phyloP scores from a whole-genome alignment of 805 yeast genomes.

The Teunomyces funiuensis region DNA sequence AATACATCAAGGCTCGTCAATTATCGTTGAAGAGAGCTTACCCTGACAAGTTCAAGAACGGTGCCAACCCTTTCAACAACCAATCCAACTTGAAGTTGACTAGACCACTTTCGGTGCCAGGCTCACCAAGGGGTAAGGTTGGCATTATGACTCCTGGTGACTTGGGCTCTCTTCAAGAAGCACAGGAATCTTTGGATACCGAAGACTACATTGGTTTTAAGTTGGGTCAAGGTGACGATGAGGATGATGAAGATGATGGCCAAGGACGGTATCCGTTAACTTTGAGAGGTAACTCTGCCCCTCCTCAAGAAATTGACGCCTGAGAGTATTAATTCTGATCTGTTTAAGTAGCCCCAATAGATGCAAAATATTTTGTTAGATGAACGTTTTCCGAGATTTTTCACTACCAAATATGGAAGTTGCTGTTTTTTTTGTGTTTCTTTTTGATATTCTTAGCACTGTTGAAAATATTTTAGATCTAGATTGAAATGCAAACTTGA shows the following conservation, averaged over 20 bases:
- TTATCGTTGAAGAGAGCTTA: slow-evolving; percentile 90
- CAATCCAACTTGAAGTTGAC: slow-evolving; percentile 66
- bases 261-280: slow-evolving; percentile 45
- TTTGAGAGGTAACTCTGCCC: slow-evolving; percentile 49
- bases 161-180: slow-evolving; percentile 93
- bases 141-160: slow-evolving; percentile 97
- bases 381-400: too few relatives aligned
- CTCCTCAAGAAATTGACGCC: slow-evolving; percentile 28
- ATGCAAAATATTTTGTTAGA: not conserved
- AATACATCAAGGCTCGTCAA: slow-evolving; percentile 91
- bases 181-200: slow-evolving; percentile 62
- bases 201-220: slow-evolving; percentile 74
- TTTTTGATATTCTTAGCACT: too few relatives aligned
- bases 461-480: too few relatives aligned
- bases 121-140: slow-evolving; percentile 79
- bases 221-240: slow-evolving; percentile 43
- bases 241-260: slow-evolving; percentile 41
- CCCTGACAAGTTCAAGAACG: slow-evolving; percentile 72
- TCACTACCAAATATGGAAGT: too few relatives aligned
- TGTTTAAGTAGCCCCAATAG: slow-evolving; percentile 3
- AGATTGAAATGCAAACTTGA: too few relatives aligned
- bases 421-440: too few relatives aligned
- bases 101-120: slow-evolving; percentile 94
- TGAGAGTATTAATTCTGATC: not conserved
- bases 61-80: slow-evolving; percentile 46